Conservation (phyloP, 106 monocot genomes). For the Chionographis japonica region DNA sequence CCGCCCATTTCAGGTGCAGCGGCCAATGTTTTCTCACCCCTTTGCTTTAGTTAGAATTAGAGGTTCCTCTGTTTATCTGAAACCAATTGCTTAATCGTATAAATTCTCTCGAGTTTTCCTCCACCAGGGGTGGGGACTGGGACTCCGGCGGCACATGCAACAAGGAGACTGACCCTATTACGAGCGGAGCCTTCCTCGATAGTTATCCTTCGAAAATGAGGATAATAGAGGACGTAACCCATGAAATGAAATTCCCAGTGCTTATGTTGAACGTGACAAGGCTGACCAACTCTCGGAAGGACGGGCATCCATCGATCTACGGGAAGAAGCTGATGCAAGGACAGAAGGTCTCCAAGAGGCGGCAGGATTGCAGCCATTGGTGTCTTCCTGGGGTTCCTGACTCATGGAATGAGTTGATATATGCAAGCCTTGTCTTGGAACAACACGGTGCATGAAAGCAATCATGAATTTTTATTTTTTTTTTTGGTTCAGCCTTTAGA, state of each 20-base stretch:
- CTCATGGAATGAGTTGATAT: conserved; percentile 95
- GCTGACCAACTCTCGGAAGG: conserved; percentile 80
- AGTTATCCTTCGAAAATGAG: conserved; percentile 77
- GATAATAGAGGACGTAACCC: conserved; percentile 58
- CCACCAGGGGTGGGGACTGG: conserved; percentile 88
- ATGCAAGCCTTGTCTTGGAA: conserved; percentile 54
- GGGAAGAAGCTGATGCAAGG: conserved; percentile 23
- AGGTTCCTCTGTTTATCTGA: neutral
- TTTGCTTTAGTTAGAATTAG: neutral
- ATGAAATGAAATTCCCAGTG: conserved; percentile 54
- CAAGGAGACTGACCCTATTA: conserved; percentile 53
- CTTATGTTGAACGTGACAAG: conserved; percentile 73
- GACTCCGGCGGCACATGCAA: conserved; percentile 88
- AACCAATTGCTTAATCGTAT: neutral
- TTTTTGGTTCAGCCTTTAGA: neutral
- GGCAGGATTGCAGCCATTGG: conserved; percentile 98
- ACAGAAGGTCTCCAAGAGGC: conserved; percentile 38
- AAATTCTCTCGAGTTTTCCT: neutral
- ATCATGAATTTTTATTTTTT: neutral
- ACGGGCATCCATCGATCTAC: conserved; percentile 73
- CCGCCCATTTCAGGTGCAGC: conserved; percentile 84
- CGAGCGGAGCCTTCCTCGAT: conserved; percentile 41
- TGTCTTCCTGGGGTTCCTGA: conserved; percentile 95
- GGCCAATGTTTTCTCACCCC: neutral
- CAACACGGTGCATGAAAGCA: neutral